Evolutionary conservation across 2,329 filamentous ascomycete species (phyloP), one percentile per base, ranked within the genome.

Genomic region (Fusarium sulawesiense): DNA sequence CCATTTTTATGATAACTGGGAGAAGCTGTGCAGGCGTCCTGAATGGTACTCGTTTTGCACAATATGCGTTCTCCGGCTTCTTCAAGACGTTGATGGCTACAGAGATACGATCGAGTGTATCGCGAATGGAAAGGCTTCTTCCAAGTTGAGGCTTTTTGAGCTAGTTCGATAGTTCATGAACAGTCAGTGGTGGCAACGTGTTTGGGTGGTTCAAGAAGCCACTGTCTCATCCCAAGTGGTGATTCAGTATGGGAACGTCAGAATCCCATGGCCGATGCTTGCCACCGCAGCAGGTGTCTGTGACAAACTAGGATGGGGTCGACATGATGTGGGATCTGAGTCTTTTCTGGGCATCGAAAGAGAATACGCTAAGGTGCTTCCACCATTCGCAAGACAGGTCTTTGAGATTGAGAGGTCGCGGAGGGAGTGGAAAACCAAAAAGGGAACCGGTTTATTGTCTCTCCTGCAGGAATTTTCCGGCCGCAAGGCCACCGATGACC

Each of bases 231-330:
- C 18, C 0, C 10, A n/a, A 11, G 34, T 37, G 1, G 10, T 37
- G 3, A n/a, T 37, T n/a, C 34, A 37, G 18, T 37, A 37, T 37
- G 34, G 34, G 1, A 37, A 37, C 3, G 34, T 37, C 5, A 2
- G 1, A 0, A n/a, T 37, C 10, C 18, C 34, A 3, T 37, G 18
- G 34, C 0, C 34, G 1, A n/a, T 37, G 1, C 9, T 37, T 4
- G 16, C 10, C 1, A 11, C 1, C 3, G 3, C 34, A 6, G 34
- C 34, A 11, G 1, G 5, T 1, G 18, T 10, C 6, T 37, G 34
- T n/a, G 34, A 37, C 5, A n/a, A 1, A 0, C 2, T 37, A 6
- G 34, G 34, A n/a, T 37, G 18, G 34, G 34, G 34, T n/a, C 34
- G 6, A 11, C 18, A 11, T 12, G 34, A 37, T n/a, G 2, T 12